These are phyloP conservation scores for Fusarium nygamai DNA, from an alignment of 2,329 filamentous ascomycete species.

Conservation along the genomic window DNA sequence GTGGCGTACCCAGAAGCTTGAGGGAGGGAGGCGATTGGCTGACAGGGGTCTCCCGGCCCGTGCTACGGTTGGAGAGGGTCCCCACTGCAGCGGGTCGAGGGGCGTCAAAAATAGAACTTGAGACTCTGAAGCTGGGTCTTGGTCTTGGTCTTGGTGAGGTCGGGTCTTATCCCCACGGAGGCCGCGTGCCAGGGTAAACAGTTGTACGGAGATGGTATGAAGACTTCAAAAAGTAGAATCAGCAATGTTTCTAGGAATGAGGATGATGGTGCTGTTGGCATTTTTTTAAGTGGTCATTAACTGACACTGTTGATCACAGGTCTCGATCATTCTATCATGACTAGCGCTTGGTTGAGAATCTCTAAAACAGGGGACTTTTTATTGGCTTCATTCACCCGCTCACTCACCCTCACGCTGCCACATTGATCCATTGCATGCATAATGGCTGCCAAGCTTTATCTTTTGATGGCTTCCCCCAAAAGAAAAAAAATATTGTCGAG, in stretches of 20 bases:
- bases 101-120: slow-evolving; percentile 41
- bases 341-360: slow-evolving; percentile 9
- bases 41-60: slow-evolving; percentile 12
- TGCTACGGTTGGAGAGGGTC: slow-evolving; percentile 11
- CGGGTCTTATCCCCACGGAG: slow-evolving; percentile 22
- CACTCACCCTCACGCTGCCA: not conserved
- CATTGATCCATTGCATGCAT: not conserved
- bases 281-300: not conserved
- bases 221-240: not conserved
- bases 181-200: slow-evolving; percentile 27
- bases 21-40: slow-evolving; percentile 21
- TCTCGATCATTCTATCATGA: slow-evolving; percentile 1
- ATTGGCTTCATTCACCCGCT: slow-evolving; percentile 7
- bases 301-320: slow-evolving; percentile 11
- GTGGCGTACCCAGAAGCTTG: slow-evolving; percentile 19
- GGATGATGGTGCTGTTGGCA: not conserved
- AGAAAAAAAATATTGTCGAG: not conserved
- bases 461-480: slow-evolving; percentile 22
- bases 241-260: not conserved
- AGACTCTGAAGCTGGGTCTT: slow-evolving; percentile 23
- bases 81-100: slow-evolving; percentile 28
- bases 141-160: not conserved
- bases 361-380: slow-evolving; percentile 29
- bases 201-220: not conserved
- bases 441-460: slow-evolving; percentile 25